Evolutionary conservation across 805 yeast species (phyloP).

Genomic region (Yarrowia deformans): DNA sequence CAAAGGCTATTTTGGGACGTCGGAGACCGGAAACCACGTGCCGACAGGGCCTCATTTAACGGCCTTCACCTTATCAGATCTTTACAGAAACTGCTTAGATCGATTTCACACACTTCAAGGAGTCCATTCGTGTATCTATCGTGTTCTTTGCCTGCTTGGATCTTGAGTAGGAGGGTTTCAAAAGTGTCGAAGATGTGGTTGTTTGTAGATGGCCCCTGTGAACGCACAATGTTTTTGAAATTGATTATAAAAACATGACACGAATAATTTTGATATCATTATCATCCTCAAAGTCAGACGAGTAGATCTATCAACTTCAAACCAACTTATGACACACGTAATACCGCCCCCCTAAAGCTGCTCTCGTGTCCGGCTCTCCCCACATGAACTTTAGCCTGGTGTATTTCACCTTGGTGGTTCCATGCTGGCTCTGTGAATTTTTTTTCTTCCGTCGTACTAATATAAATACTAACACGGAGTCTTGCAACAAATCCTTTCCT

Average conservation of each 20-base stretch:
- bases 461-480: slow-evolving; percentile 1
- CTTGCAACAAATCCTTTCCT: not conserved
- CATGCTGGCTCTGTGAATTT: not conserved
- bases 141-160: not conserved
- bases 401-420: slow-evolving; percentile 23
- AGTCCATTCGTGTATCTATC: not conserved
- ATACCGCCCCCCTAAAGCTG: not conserved
- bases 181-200: not conserved
- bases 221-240: no score
- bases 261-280: not conserved
- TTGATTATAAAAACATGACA: not conserved
- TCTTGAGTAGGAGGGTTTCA: not conserved
- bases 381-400: slow-evolving; percentile 15
- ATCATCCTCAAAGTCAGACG: no score
- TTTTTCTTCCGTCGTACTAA: slow-evolving; percentile 10
- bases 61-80: slow-evolving; percentile 5
- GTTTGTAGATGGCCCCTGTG: not conserved
- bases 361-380: not conserved
- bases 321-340: not conserved
- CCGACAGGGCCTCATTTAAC: slow-evolving; percentile 1
- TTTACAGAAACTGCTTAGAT: not conserved
- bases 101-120: not conserved
- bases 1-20: not conserved
- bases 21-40: not conserved
- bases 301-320: not conserved